Evolutionary conservation across 768 basidiomycete species (phyloP).

Genomic region (Phlegmacium glaucopus): DNA sequence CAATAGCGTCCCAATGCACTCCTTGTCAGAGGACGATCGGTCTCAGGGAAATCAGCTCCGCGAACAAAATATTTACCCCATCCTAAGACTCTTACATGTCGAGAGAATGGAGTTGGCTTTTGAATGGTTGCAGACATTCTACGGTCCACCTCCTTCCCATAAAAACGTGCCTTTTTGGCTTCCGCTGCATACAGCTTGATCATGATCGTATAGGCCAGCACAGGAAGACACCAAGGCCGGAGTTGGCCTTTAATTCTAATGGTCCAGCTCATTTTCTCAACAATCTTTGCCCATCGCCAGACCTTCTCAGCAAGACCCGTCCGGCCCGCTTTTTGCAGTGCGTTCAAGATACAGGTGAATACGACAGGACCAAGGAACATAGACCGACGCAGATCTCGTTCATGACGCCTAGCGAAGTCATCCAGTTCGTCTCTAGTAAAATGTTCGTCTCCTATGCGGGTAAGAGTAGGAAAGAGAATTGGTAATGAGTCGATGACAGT

Average conservation of each 20-base stretch:
- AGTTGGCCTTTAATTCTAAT: neutral
- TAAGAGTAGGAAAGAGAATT: conserved; percentile 52
- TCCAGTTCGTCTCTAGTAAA: too few species aligned
- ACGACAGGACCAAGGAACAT: conserved; percentile 55
- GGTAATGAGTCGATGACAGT: conserved; percentile 48
- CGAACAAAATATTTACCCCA: conserved; percentile 1
- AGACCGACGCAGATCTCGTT: conserved; percentile 32
- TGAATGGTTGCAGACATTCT: too few species aligned
- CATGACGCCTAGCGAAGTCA: neutral
- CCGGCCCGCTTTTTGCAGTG: conserved; percentile 52
- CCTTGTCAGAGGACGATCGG: neutral
- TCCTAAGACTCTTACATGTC: neutral
- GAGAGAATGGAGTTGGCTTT: too few species aligned
- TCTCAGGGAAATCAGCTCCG: conserved; percentile 2
- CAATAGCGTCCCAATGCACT: neutral
- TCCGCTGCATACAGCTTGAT: conserved; percentile 54
- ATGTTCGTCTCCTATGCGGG: too few species aligned
- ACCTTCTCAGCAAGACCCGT: conserved; percentile 58
- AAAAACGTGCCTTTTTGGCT: conserved; percentile 21
- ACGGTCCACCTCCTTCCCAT: neutral
- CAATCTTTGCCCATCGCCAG: conserved; percentile 58
- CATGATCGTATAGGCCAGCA: conserved; percentile 72
- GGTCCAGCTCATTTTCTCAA: conserved; percentile 53
- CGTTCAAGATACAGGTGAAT: conserved; percentile 57
- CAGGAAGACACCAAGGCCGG: conserved; percentile 60